Conservation (phyloP, 2,329 filamentous ascomycete genomes). For the Remersonia thermophila region DNA sequence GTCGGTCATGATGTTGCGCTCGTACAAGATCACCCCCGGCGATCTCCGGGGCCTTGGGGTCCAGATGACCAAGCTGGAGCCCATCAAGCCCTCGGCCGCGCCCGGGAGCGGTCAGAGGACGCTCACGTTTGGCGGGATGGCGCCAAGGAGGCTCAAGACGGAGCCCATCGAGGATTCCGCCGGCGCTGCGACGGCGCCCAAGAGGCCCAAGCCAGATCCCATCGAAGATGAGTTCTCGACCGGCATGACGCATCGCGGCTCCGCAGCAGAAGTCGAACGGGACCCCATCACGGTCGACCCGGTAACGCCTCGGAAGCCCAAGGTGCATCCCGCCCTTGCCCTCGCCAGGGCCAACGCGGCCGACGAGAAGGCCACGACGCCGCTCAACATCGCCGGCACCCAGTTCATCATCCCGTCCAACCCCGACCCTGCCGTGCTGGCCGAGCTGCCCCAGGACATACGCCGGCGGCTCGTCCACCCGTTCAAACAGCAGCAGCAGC, state of each 20-base stretch:
- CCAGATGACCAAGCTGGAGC: slow-evolving; percentile 86
- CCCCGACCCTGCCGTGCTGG: slow-evolving; percentile 67
- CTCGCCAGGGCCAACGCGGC: slow-evolving; percentile 37
- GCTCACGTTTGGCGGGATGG: slow-evolving; percentile 46
- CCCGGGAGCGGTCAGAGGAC: slow-evolving; percentile 64
- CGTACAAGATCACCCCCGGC: slow-evolving; percentile 74
- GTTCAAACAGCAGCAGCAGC: slow-evolving; percentile 22
- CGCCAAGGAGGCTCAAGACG: background rate
- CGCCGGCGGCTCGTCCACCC: slow-evolving; percentile 60
- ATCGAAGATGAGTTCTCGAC: slow-evolving; percentile 41
- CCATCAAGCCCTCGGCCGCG: slow-evolving; percentile 50
- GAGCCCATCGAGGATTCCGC: background rate
- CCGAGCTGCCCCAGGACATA: slow-evolving; percentile 75
- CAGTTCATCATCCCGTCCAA: slow-evolving; percentile 86
- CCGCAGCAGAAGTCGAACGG: slow-evolving; percentile 21
- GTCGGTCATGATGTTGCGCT: slow-evolving; percentile 69
- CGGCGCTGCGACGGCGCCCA: slow-evolving; percentile 28
- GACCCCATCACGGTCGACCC: slow-evolving; percentile 47
- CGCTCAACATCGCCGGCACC: slow-evolving; percentile 70
- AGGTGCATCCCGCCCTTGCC: slow-evolving; percentile 40
- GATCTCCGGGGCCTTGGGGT: slow-evolving; percentile 88
- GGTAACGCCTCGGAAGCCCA: slow-evolving; percentile 40
- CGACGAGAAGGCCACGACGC: slow-evolving; percentile 47
- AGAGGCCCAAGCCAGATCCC: slow-evolving; percentile 24
- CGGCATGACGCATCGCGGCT: slow-evolving; percentile 22